Base-by-base conservation (phyloP, 805 yeast species). In the Yarrowia divulgata region DNA sequence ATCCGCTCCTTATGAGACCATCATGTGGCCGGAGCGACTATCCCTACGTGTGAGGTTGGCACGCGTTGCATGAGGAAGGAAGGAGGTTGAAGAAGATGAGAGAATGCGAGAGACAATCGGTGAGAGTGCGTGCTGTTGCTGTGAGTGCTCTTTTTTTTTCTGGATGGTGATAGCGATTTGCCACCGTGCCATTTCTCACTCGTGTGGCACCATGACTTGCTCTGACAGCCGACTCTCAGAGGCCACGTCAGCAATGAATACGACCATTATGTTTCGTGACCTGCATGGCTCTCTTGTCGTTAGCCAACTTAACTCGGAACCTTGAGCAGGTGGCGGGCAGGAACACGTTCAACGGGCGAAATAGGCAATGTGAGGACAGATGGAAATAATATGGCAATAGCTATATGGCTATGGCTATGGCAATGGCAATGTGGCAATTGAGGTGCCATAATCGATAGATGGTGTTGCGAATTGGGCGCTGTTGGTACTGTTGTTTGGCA, bases 251-350 rank as follows among this genome's bases (percentile, higher is more conserved):
- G 5, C 57, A 18, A 9, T 18, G 18, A 52, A 52, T 52, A 52
- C 57, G 57, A 52, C 57, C 57, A 52, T 52, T 52, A 35, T 18
- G 42, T 52, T 52, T 52, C 57, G 57, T 35, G 57, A 54, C 60
- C 60, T 54, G 60, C 60, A 54, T 54, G 34, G 45, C 14, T 34
- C 29, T 34, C n/a, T 52, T 34, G 57, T 52, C 57, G 34, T 52
- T 34, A 52, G 42, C 29, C 57, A 52, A 52, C 57, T 18, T 35
- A 32, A 52, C 60, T 54, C 45, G 34, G 34, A 54, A 54, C 60
- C 60, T 54, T 18, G 43, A n/a, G 12, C 4, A 23, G 45, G 60
- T 39, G 60, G 58, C 58, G 58, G 43, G 60, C 60, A 54, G 45
- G 60, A 54, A 54, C 29, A 23, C 29, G 29, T 23, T 23, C 29